Evolutionary conservation across 805 yeast species (phyloP), one percentile per base, ranked within the genome.

Genomic region (Dipodascus geniculatus): DNA sequence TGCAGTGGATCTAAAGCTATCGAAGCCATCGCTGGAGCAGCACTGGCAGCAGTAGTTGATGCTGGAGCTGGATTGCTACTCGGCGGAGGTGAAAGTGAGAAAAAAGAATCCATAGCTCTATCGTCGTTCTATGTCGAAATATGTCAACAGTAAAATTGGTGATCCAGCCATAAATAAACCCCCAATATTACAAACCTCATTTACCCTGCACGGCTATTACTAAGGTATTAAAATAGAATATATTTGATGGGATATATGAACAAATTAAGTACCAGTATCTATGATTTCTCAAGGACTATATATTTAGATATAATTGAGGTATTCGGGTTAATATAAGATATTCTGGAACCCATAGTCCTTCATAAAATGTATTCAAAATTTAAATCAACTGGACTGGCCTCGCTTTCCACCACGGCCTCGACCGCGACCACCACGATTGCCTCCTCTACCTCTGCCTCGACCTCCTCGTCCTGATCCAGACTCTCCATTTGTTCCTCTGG

Each of bases 391-490:
- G 9, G 6, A 28, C 11, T 28, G 33, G 6, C 33, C 33, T 28
- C 33, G 6, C 11, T 28, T 28, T 6, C 33, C 11, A 11, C 33
- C 33, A 23, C 56, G 51, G 22, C 52, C 52, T 23, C 56, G 52
- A 6, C 58, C 53, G 11, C 62, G 49, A 16, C 60, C 48, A 9
- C 61, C 53, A 20, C 61, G 54, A 6, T 11, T 28, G 62, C 57
- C 48, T 20, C 57, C 55, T 3, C 61, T 53, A 9, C 57, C 61
- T n/a, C 62, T 60, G 1, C 61, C 59, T 33, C 58, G 52, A 9
- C 60, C 60, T 2, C 64, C 58, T 28, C 62, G 58, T 3, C 52
- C 33, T 2, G 53, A 44, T 19, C 59, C 53, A 20, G 53, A 53
- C 35, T 54, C 51, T 31, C 56, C 54, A 20, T 51, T 56, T 23